A percentile compares a stretch with the other conserved stretches of the same genome.
Conservation (phyloP, 2,329 filamentous ascomycete genomes). For the Exophiala xenobiotica region DNA sequence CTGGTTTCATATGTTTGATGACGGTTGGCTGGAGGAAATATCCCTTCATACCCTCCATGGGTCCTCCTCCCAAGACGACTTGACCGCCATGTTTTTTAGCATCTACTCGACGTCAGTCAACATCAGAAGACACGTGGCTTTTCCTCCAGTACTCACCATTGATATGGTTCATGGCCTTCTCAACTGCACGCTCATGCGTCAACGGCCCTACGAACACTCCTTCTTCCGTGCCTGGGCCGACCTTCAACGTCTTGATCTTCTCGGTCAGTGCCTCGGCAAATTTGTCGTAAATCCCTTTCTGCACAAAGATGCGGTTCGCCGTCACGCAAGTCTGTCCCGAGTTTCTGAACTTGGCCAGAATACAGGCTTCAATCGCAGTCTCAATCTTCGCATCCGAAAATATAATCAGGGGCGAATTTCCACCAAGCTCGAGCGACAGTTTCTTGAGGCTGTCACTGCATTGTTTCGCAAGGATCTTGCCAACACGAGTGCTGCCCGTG, state of each 20-base stretch:
- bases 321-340: constrained; percentile 35
- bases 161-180: constrained; percentile 30
- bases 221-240: constrained; percentile 70
- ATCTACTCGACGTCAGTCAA: constrained; percentile 22
- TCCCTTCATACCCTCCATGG: constrained; percentile 39
- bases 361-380: constrained; percentile 30
- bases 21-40: constrained; percentile 33
- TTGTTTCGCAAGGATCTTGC: constrained; percentile 37
- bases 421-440: constrained; percentile 46
- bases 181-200: constrained; percentile 33
- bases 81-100: constrained; percentile 33
- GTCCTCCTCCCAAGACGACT: constrained; percentile 32
- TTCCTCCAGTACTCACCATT: constrained; percentile 21
- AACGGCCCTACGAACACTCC: constrained; percentile 76
- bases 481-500: constrained; percentile 37
- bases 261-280: constrained; percentile 69
- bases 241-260: constrained; percentile 71
- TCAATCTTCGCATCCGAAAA: constrained; percentile 45
- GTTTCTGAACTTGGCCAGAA: constrained; percentile 30
- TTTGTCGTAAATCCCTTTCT: constrained; percentile 72
- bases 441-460: constrained; percentile 42
- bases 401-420: constrained; percentile 43
- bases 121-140: background rate
- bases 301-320: constrained; percentile 75
- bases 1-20: constrained; percentile 30